Conservation (phyloP, 2,329 filamentous ascomycete species). For the Cryphonectria nitschkei region DNA sequence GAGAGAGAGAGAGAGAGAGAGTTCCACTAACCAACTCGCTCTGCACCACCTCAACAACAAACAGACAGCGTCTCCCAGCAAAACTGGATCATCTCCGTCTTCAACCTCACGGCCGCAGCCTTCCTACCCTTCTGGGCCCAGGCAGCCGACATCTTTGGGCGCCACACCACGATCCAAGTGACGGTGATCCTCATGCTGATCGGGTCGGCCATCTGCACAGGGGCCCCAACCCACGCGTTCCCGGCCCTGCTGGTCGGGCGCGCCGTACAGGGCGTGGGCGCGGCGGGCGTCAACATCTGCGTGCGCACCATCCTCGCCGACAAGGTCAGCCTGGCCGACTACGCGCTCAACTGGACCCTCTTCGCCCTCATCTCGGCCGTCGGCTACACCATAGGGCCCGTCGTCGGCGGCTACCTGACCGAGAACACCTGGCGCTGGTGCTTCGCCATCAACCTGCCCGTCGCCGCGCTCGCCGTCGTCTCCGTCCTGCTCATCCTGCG, state of each 20-base stretch:
- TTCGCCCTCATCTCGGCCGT: constrained; percentile 64
- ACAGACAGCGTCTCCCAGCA: constrained; percentile 58
- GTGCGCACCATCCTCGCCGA: constrained; percentile 68
- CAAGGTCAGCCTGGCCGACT: constrained; percentile 63
- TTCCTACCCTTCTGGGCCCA: constrained; percentile 71
- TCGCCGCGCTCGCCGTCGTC: constrained; percentile 55
- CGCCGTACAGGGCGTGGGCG: constrained; percentile 64
- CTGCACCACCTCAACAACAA: constrained; percentile 29
- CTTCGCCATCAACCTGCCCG: constrained; percentile 66
- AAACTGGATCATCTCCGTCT: constrained; percentile 72
- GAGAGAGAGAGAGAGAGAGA: not conserved
- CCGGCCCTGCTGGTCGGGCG: constrained; percentile 65
- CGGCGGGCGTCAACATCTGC: constrained; percentile 63
- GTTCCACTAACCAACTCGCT: constrained; percentile 6
- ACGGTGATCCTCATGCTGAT: constrained; percentile 61
- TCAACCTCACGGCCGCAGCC: constrained; percentile 68
- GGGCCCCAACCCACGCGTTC: constrained; percentile 56
- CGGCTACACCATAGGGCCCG: constrained; percentile 63
- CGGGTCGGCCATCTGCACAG: constrained; percentile 65
- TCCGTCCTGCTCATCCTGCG: constrained; percentile 60
- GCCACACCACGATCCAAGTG: constrained; percentile 60
- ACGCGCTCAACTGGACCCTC: constrained; percentile 63
- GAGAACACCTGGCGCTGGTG: constrained; percentile 66
- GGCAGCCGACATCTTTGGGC: constrained; percentile 66
- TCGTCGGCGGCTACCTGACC: constrained; percentile 63